Conservation (phyloP, 1,284 basidiomycete species). For the Stygiomarasmius scandens region DNA sequence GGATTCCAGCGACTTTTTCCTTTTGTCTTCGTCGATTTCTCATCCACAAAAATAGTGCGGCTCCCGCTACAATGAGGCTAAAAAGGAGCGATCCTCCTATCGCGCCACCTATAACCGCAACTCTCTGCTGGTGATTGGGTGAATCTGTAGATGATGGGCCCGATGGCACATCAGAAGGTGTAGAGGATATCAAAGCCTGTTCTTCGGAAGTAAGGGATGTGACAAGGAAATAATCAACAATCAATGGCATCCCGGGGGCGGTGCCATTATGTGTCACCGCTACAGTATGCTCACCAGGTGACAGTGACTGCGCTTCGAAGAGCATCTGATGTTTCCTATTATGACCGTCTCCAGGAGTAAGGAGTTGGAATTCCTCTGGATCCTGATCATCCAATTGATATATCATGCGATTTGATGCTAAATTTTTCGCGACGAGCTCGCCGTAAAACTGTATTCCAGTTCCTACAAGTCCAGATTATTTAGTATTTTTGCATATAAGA, state of each 20-base stretch:
- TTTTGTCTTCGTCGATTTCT: too few species aligned
- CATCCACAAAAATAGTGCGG: too few species aligned
- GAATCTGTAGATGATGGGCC: too few species aligned
- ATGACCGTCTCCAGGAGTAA: neutral
- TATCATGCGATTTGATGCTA: neutral
- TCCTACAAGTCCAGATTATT: too few species aligned
- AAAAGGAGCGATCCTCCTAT: too few species aligned
- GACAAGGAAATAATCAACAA: neutral
- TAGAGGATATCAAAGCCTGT: neutral
- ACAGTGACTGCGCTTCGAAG: neutral
- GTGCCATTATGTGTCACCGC: neutral
- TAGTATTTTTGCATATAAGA: too few species aligned
- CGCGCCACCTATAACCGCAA: too few species aligned
- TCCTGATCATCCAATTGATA: neutral
- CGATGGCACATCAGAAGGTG: too few species aligned
- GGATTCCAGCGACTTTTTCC: too few species aligned
- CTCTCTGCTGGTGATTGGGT: too few species aligned
- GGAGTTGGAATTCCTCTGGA: neutral
- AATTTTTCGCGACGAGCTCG: neutral
- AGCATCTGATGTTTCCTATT: neutral
- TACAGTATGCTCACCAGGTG: neutral
- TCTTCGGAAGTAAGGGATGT: neutral
- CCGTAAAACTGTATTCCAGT: neutral
- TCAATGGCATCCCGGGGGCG: neutral
- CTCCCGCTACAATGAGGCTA: too few species aligned